Evolutionary conservation across 495 filamentous ascomycete species (phyloP).

Genomic region (Rostrohypoxylon terebratum): DNA sequence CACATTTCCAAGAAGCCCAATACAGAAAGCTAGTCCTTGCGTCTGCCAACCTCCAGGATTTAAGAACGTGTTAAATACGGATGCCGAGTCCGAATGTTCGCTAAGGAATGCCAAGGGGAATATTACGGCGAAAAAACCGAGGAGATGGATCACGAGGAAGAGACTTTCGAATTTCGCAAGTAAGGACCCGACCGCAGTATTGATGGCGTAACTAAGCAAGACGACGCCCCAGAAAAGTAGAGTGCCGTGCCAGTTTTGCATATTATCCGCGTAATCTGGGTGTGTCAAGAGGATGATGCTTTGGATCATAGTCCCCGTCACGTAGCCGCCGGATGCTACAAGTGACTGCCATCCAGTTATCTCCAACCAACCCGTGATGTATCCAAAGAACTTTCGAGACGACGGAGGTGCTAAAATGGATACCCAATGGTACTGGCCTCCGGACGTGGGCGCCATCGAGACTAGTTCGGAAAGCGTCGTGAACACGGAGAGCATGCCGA

Average conservation of each 20-base stretch:
- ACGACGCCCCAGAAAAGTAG: constrained; percentile 9
- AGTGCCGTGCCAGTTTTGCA: constrained; percentile 16
- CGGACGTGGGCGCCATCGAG: constrained; percentile 6
- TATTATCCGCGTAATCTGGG: constrained; percentile 2
- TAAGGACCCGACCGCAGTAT: constrained; percentile 6
- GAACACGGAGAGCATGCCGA: constrained; percentile 8
- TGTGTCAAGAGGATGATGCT: constrained; percentile 8
- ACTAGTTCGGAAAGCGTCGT: constrained; percentile 6
- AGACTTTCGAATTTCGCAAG: constrained; percentile 7
- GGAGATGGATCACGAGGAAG: constrained; percentile 11
- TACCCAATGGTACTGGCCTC: constrained; percentile 13
- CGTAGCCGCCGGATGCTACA: constrained; percentile 3
- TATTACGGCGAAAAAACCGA: constrained; percentile 8
- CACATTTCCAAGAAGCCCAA: not conserved
- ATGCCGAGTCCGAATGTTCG: not conserved
- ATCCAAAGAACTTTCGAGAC: constrained; percentile 12
- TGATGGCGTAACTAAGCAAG: not conserved
- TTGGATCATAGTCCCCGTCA: constrained; percentile 12
- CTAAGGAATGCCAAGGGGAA: not conserved
- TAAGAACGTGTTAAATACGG: constrained; percentile 1
- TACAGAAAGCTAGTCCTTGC: constrained; percentile 1
- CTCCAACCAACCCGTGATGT: constrained; percentile 14
- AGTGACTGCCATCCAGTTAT: constrained; percentile 10
- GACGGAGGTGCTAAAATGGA: constrained; percentile 2
- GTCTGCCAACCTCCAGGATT: constrained; percentile 9